Evolutionary conservation across 2,329 filamentous ascomycete species (phyloP).

Genomic region (Xylariomycetidae sp.): DNA sequence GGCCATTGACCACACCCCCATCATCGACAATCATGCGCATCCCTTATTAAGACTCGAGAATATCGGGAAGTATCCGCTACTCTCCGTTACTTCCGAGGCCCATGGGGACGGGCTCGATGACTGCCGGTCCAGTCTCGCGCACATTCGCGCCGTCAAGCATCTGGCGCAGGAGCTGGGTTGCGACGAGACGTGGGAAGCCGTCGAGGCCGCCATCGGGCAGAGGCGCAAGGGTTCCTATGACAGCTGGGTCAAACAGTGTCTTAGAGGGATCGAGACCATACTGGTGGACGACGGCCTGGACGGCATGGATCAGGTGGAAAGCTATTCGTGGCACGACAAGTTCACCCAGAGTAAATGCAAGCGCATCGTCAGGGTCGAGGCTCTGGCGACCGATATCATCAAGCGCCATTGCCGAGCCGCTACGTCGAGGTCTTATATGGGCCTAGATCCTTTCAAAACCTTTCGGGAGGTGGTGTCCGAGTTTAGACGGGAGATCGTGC

Average conservation of each 20-base stretch:
- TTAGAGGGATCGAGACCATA: conserved; percentile 67
- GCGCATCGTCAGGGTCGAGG: conserved; percentile 75
- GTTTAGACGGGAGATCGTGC: conserved; percentile 49
- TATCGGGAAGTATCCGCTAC: conserved; percentile 42
- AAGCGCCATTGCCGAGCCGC: conserved; percentile 39
- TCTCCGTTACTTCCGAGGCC: conserved; percentile 69
- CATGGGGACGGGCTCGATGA: conserved; percentile 62
- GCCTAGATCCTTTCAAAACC: not conserved
- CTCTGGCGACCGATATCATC: conserved; percentile 60
- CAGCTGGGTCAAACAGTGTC: conserved; percentile 57
- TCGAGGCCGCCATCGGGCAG: conserved; percentile 39
- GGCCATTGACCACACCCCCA: conserved; percentile 51
- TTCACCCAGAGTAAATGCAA: conserved; percentile 62
- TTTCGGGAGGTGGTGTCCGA: conserved; percentile 39
- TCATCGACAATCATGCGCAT: conserved; percentile 72
- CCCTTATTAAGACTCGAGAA: conserved; percentile 55
- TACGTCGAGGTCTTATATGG: conserved; percentile 16
- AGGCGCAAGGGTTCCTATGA: conserved; percentile 43
- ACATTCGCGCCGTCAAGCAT: conserved; percentile 66
- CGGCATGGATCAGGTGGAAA: conserved; percentile 48
- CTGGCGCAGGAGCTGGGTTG: conserved; percentile 62
- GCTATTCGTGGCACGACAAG: conserved; percentile 60
- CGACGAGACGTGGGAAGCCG: conserved; percentile 55
- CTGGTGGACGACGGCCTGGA: conserved; percentile 75
- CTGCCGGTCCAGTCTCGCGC: conserved; percentile 58